phyloP scores from a whole-genome alignment of 139 green algal genomes.

The Chlamydomonas sp. region DNA sequence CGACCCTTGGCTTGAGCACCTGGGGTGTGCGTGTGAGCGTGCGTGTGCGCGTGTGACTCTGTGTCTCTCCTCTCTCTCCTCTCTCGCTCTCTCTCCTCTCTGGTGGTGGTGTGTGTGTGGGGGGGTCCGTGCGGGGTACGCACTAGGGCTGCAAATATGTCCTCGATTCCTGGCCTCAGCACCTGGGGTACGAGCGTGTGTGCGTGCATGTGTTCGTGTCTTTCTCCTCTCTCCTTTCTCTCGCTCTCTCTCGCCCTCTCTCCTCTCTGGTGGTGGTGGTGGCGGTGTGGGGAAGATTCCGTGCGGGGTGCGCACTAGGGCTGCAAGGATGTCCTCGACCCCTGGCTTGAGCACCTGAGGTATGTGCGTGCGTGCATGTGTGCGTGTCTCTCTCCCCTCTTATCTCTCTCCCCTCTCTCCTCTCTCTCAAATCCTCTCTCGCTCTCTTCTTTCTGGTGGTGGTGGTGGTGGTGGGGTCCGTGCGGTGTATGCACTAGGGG shows the following conservation, averaged over 20 bases:
- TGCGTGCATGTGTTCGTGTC: no score
- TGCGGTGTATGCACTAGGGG: constrained; percentile 86
- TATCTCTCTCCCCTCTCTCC: no score
- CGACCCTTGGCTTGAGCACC: constrained; percentile 90
- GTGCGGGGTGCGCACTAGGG: constrained; percentile 88
- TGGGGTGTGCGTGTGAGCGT: no score
- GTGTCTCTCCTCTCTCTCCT: constrained; percentile 53
- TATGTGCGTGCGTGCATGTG: no score
- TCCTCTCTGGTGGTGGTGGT: constrained; percentile 86
- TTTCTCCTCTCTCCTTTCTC: no score
- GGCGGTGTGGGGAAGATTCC: constrained; percentile 34
- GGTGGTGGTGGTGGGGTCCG: constrained; percentile 65
- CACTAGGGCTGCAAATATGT: constrained; percentile 82
- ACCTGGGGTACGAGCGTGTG: no score
- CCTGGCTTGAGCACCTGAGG: constrained; percentile 89
- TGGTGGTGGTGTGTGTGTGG: constrained; percentile 80
- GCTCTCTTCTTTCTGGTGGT: constrained; percentile 66
- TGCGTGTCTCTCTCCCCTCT: no score
- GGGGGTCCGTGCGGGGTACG: constrained; percentile 58
- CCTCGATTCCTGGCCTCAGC: constrained; percentile 90
- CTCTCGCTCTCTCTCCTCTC: constrained; percentile 63
- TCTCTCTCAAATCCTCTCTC: constrained; percentile 63
- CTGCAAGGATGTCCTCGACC: constrained; percentile 79
- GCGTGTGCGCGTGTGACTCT: no score
- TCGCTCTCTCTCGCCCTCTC: no score